phyloP scores from a whole-genome alignment of 768 basidiomycete species.

The Mycena rosella region DNA sequence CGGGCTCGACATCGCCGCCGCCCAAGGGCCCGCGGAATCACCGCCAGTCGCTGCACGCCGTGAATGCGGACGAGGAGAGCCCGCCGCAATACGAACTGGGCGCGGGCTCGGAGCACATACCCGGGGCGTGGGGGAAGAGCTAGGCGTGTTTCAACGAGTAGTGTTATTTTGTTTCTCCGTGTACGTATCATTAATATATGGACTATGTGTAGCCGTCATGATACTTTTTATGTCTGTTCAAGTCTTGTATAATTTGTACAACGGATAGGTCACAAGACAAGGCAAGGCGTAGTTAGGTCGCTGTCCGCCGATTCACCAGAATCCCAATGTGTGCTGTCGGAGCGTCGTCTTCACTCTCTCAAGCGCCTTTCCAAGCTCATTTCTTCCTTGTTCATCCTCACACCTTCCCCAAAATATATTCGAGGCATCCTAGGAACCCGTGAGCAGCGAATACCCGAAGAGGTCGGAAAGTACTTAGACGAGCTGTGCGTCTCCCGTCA shows the following conservation, averaged over 20 bases:
- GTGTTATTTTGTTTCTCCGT: neutral
- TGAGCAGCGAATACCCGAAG: conserved; percentile 38
- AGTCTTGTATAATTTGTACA: no score
- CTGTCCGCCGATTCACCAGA: no score
- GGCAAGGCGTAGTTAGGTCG: no score
- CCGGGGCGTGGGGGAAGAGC: conserved; percentile 68
- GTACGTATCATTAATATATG: conserved; percentile 17
- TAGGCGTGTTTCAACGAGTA: conserved; percentile 35
- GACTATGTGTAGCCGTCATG: conserved; percentile 28
- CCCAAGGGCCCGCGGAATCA: conserved; percentile 35
- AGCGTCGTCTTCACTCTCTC: conserved; percentile 69
- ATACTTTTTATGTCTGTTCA: neutral
- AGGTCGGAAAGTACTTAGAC: neutral
- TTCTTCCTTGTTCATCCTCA: conserved; percentile 70
- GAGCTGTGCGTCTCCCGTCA: neutral
- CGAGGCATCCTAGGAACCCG: conserved; percentile 42
- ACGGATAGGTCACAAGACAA: no score
- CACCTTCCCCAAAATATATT: conserved; percentile 85
- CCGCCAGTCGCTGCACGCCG: conserved; percentile 31
- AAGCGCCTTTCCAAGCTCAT: conserved; percentile 80
- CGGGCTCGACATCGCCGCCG: conserved; percentile 12
- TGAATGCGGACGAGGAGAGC: conserved; percentile 57
- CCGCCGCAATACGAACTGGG: conserved; percentile 79
- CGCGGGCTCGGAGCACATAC: conserved; percentile 57
- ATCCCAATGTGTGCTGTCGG: no score